Percentiles rank a stretch among this genome's conserved stretches.
phyloP scores from a whole-genome alignment of 164 flowering plant genomes.

The Saururus chinensis region DNA sequence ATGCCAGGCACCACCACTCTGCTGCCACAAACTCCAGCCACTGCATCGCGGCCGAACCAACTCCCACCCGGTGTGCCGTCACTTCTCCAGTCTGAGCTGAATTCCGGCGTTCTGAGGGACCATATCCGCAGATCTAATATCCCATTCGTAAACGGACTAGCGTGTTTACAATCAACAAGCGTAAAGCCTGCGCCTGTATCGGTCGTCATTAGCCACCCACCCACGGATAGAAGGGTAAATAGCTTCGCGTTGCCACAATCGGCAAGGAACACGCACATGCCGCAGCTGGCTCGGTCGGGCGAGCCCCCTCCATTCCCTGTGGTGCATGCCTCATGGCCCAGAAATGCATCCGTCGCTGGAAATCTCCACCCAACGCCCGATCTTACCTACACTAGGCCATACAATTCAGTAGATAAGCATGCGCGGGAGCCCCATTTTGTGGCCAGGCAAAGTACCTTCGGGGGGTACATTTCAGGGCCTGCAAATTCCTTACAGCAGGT shows the following conservation, averaged over 20 bases:
- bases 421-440: constrained; percentile 12
- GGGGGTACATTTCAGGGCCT: constrained; percentile 12
- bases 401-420: constrained; percentile 8
- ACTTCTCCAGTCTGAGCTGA: background rate
- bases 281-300: constrained; percentile 14
- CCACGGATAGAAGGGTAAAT: background rate
- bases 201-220: background rate
- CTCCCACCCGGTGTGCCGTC: background rate
- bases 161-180: background rate
- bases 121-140: background rate
- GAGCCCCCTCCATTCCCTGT: constrained; percentile 13
- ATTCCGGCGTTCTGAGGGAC: background rate
- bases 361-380: constrained; percentile 14
- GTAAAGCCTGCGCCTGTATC: background rate
- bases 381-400: constrained; percentile 14
- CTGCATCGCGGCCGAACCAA: background rate
- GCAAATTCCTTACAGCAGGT: constrained; percentile 5
- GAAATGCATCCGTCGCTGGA: constrained; percentile 6
- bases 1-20: background rate
- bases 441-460: constrained; percentile 20
- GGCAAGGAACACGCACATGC: background rate
- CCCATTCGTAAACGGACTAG: background rate
- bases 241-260: background rate
- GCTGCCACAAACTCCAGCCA: background rate
- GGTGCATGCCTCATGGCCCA: constrained; percentile 9